Evolutionary conservation across 192 early-diverging fungal genomes (phyloP), one percentile per base, ranked within the genome.

Genomic region (Spinellus fusiger): DNA sequence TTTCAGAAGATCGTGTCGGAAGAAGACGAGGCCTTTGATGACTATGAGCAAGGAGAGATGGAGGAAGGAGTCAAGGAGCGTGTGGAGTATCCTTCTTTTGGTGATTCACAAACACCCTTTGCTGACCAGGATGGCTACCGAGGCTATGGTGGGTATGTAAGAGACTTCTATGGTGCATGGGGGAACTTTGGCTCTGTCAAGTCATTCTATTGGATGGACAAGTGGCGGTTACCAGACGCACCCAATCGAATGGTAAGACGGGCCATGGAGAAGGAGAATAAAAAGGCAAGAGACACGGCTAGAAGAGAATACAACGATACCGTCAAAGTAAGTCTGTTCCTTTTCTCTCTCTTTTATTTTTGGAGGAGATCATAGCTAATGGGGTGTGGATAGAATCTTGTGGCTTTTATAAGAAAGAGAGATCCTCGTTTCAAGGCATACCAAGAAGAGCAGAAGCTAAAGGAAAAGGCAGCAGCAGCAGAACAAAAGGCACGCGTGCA

Each of bases 201-300:
- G 73, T 88, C 86, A n/a, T 99, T 98, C 62, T 78, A 81, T 28
- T 99, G 96, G 96, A 79, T 79, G 49, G 96, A 99, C 74, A 87
- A 93, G 59, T 93, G 86, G 74, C 76, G 86, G 10, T 79, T 93
- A 2, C 76, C 85, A 0, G 93, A 95, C 47, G 86, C 86, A 31
- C 90, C 88, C 23, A 91, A 95, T 76, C 83, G 96, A 22, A 71
- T 78, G 33, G 68, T 90, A 6, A 82, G 90, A 12, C 78, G 93
- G 29, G 70, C 83, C 13, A 95, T 96, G 90, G 94, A 98, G 62
- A 89, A 89, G 59, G 87, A 96, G 54, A 99, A 99, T 78, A 83
- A 85, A 61, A 90, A 87, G 54, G 73, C 82, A 15, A 77, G 96
- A n/a, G 87, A 91, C 23, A 72, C 78, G 5, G 92, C 85, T 16